Percentiles rank a stretch among this genome's conserved stretches.
Conservation (phyloP, 768 basidiomycete species). For the Crucibulum laeve region DNA sequence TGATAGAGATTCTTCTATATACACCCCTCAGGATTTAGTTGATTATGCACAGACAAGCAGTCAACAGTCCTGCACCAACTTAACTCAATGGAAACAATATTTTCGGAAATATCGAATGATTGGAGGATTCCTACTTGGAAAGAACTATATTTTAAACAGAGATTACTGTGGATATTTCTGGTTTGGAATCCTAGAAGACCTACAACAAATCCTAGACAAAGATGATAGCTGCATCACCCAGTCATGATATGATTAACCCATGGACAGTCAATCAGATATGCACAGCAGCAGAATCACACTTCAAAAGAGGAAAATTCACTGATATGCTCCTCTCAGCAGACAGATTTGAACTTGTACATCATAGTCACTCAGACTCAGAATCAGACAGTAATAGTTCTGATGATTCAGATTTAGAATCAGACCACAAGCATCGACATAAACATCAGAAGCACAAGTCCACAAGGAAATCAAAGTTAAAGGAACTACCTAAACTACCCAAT, state of each 20-base stretch:
- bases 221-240: background rate
- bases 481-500: background rate
- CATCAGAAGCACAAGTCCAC: background rate
- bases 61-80: background rate
- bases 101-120: too few species aligned
- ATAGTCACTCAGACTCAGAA: too few species aligned
- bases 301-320: conserved; percentile 5
- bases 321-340: background rate
- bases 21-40: background rate
- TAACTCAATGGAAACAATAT: background rate
- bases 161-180: conserved; percentile 7
- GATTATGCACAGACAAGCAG: background rate
- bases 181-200: conserved; percentile 2
- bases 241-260: conserved; percentile 3
- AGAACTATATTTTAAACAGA: background rate
- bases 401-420: conserved; percentile 2
- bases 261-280: conserved; percentile 1
- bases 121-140: background rate
- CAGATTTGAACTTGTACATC: background rate
- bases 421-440: background rate
- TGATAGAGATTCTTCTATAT: background rate
- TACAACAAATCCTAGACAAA: conserved; percentile 1
- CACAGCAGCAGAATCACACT: conserved; percentile 3
- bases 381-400: background rate
- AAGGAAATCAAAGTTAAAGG: background rate